Conservation (phyloP, 306 rosid genomes). For the Trifolium fragiferum region DNA sequence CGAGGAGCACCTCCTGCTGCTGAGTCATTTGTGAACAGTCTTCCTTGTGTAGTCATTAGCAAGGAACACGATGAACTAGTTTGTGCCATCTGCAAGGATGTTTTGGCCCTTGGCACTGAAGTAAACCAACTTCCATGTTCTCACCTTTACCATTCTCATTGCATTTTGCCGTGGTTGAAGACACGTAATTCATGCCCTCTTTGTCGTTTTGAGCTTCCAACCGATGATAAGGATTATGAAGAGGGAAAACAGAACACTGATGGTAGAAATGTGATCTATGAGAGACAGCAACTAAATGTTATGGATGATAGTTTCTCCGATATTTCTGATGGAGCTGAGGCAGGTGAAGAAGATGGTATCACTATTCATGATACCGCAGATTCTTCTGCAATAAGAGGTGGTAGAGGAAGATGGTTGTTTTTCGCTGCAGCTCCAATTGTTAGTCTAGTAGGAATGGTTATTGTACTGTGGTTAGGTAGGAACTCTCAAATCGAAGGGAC, state of each 20-base stretch:
- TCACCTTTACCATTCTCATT: slow-evolving; percentile 82
- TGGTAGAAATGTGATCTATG: slow-evolving; percentile 49
- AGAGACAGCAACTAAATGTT: slow-evolving; percentile 48
- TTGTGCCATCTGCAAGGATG: slow-evolving; percentile 96
- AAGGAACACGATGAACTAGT: slow-evolving; percentile 68
- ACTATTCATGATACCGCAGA: slow-evolving; percentile 37
- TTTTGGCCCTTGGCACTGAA: slow-evolving; percentile 58
- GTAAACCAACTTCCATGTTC: slow-evolving; percentile 85
- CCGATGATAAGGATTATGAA: slow-evolving; percentile 89
- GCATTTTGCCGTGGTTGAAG: slow-evolving; percentile 94
- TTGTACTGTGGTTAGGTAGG: slow-evolving; percentile 85
- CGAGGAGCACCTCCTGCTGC: slow-evolving; percentile 95
- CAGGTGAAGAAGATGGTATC: slow-evolving; percentile 45
- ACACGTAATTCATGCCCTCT: slow-evolving; percentile 93
- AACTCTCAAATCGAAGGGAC: slow-evolving; percentile 63
- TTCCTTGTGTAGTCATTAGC: slow-evolving; percentile 62
- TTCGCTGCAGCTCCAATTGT: slow-evolving; percentile 93
- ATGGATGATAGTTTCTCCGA: slow-evolving; percentile 54
- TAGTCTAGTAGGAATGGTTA: slow-evolving; percentile 77
- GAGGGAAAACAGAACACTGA: slow-evolving; percentile 60
- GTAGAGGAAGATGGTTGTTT: slow-evolving; percentile 81
- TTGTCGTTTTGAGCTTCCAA: slow-evolving; percentile 93
- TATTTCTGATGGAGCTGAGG: slow-evolving; percentile 53
- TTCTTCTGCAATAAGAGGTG: slow-evolving; percentile 49
- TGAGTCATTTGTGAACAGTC: slow-evolving; percentile 56